phyloP scores from a whole-genome alignment of 805 yeast species.

The Lipomyces mesembrius region DNA sequence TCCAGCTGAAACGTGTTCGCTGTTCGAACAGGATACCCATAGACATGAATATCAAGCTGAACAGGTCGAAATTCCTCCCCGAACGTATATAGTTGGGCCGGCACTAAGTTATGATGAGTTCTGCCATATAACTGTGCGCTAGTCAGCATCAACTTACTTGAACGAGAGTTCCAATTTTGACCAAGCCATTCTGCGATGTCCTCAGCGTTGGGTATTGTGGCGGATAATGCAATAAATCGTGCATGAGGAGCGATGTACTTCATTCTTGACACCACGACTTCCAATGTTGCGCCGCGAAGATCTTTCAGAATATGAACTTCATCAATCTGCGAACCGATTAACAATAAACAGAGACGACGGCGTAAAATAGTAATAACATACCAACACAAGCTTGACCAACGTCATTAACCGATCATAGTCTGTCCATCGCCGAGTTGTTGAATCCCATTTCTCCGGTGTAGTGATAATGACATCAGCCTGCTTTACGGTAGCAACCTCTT shows the following conservation, averaged over 20 bases:
- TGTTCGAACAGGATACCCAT: constrained; percentile 49
- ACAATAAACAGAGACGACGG: neutral
- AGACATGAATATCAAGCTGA: constrained; percentile 49
- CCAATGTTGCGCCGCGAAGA: constrained; percentile 55
- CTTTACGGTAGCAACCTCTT: constrained; percentile 53
- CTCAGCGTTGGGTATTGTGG: constrained; percentile 58
- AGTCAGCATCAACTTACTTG: constrained; percentile 2
- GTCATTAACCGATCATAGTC: constrained; percentile 50
- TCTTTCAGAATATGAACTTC: constrained; percentile 56
- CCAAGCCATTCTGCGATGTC: constrained; percentile 56
- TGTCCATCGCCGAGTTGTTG: constrained; percentile 57
- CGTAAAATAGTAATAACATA: constrained; percentile 61
- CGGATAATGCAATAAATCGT: constrained; percentile 56
- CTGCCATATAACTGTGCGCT: neutral
- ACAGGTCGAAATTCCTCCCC: constrained; percentile 58
- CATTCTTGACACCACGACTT: constrained; percentile 56
- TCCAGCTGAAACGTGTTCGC: constrained; percentile 58
- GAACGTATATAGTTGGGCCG: constrained; percentile 51
- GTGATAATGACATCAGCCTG: constrained; percentile 59
- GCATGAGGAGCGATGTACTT: constrained; percentile 47
- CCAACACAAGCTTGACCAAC: constrained; percentile 52
- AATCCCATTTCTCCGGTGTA: constrained; percentile 69
- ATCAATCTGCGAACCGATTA: constrained; percentile 57
- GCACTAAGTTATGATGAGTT: constrained; percentile 9
- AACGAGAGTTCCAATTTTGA: constrained; percentile 18